Conservation (phyloP, 768 basidiomycete species). For the Serendipita sp. region DNA sequence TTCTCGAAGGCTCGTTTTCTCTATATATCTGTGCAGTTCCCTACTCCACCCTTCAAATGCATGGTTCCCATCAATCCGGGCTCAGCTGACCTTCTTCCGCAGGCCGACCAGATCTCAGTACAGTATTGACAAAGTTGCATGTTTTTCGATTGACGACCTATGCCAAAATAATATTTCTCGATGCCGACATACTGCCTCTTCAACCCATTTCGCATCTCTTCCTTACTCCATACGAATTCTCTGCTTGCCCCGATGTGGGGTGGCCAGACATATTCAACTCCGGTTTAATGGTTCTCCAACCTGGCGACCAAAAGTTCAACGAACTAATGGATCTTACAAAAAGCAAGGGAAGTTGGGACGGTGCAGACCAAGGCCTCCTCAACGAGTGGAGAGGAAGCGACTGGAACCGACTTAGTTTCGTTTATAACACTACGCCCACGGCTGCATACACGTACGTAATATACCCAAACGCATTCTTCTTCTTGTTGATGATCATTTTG, state of each 20-base stretch:
- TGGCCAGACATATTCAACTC: constrained; percentile 99
- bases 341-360: constrained; percentile 82
- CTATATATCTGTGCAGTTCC: constrained; percentile 12
- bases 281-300: constrained; percentile 77
- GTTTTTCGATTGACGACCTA: constrained; percentile 83
- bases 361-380: constrained; percentile 94
- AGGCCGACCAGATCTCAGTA: constrained; percentile 89
- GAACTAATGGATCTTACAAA: constrained; percentile 54
- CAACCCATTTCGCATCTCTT: constrained; percentile 90
- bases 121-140: constrained; percentile 92
- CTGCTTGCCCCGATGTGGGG: constrained; percentile 90
- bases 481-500: constrained; percentile 16
- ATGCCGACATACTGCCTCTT: constrained; percentile 80
- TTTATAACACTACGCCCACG: constrained; percentile 95
- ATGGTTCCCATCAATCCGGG: constrained; percentile 10
- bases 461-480: constrained; percentile 2
- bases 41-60: constrained; percentile 8
- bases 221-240: constrained; percentile 60
- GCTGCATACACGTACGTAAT: constrained; percentile 81
- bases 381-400: constrained; percentile 81
- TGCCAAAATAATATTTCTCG: constrained; percentile 74
- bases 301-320: constrained; percentile 67
- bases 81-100: constrained; percentile 10
- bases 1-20: not conserved
- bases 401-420: constrained; percentile 93